Base-by-base conservation (phyloP, 305 asterid genomes). In the Petunia hybrid region DNA sequence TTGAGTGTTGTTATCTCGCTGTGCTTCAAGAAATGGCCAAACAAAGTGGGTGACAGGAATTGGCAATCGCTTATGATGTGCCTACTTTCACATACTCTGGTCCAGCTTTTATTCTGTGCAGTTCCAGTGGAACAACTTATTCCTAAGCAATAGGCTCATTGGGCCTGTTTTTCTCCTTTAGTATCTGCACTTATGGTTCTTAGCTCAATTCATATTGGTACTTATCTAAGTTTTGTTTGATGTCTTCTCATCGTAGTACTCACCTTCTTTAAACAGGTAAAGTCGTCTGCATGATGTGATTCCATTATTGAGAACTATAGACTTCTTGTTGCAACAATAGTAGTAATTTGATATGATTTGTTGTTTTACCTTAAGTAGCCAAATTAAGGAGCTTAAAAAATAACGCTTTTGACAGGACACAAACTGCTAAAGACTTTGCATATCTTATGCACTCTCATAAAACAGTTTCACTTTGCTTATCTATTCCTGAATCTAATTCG, bases 341-440 rank as follows among this genome's bases (percentile, higher is more conserved):
- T 0, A 45, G 42, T 46, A 70, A 46, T 31, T 69, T 10, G 59
- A 31, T 9, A 46, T 45, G 59, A 60, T 46, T 9, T 70, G 60
- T 31, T 45, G 10, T 70, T 46, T 46, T 46, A 10, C 42, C 77
- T 70, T 22, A 46, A 46, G 16, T 45, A 70, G 2, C 77, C 9
- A 8, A 69, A 69, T 46, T 4, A 70, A 45, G 45, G 46, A 5
- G 60, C 42, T 46, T 31, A 13, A 70, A 59, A 70, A 70, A 70
- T 22, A 22, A 22, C 31, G 1, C 31, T 22, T 22, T 22, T 22
- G 31, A 22, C 31, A 22, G 31, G 31, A 71, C 38, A 71, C 61
- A 10, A 71, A 71, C 31, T 2, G 60, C 61, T 71, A 71, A 71
- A 71, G 2, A 48, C 48, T 71, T 48, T 71, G 77, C 77, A 48